Conservation (phyloP, 1,284 basidiomycete genomes). For the Crepidotus sp. region DNA sequence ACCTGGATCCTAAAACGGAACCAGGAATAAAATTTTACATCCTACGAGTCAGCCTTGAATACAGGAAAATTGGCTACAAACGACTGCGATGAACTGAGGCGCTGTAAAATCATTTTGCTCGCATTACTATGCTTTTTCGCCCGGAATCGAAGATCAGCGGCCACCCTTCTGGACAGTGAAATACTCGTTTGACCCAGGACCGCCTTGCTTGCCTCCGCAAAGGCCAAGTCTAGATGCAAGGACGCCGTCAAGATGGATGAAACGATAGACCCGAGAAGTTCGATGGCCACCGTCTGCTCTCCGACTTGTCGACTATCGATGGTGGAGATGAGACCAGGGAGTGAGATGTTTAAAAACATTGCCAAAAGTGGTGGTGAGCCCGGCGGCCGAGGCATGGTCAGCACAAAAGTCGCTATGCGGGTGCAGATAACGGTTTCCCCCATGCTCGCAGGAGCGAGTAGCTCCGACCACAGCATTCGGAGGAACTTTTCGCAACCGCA, state of each 20-base stretch:
- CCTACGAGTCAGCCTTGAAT: slow-evolving; percentile 41
- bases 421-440: slow-evolving; percentile 52
- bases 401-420: slow-evolving; percentile 54
- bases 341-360: slow-evolving; percentile 55
- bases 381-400: slow-evolving; percentile 46
- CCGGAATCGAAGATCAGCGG: slow-evolving; percentile 44
- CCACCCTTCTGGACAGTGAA: slow-evolving; percentile 53
- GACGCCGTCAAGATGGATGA: slow-evolving; percentile 56
- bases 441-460: slow-evolving; percentile 39
- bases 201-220: slow-evolving; percentile 39
- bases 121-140: slow-evolving; percentile 36
- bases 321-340: slow-evolving; percentile 48
- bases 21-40: not conserved
- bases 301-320: slow-evolving; percentile 43
- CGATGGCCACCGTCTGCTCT: slow-evolving; percentile 47
- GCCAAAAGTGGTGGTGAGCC: slow-evolving; percentile 57
- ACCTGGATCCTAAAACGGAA: too few species aligned
- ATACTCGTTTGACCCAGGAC: slow-evolving; percentile 53
- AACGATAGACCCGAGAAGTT: slow-evolving; percentile 53
- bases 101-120: slow-evolving; percentile 45
- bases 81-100: slow-evolving; percentile 49
- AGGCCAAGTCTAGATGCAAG: slow-evolving; percentile 59
- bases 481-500: slow-evolving; percentile 53
- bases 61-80: slow-evolving; percentile 68
- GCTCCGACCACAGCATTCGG: slow-evolving; percentile 52